Evolutionary conservation across 2,329 filamentous ascomycete species (phyloP).

Genomic region (Phyllosticta paracitricarpa): DNA sequence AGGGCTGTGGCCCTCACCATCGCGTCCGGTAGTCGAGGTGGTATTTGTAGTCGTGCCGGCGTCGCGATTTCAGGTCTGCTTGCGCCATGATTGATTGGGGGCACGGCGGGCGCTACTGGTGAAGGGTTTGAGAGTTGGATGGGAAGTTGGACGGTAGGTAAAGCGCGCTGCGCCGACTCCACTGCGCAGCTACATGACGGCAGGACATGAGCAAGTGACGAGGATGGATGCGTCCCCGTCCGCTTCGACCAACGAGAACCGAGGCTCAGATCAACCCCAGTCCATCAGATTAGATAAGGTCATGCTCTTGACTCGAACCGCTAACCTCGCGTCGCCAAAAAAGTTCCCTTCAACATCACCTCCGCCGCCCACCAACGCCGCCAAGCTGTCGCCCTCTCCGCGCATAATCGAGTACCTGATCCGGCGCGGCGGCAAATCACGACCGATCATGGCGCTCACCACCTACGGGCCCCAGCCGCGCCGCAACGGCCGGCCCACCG

Average conservation of each 20-base stretch:
- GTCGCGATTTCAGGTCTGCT: constrained; percentile 44
- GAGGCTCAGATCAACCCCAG: background rate
- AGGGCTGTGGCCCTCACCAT: constrained; percentile 49
- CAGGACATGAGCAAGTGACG: background rate
- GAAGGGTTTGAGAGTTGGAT: too few relatives aligned
- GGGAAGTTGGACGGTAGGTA: background rate
- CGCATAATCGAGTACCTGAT: constrained; percentile 43
- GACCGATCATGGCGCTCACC: constrained; percentile 34
- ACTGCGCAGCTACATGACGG: background rate
- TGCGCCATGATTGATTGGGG: background rate
- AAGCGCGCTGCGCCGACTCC: background rate
- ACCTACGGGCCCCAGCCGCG: constrained; percentile 20
- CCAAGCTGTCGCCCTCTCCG: constrained; percentile 40
- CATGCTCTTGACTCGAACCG: background rate
- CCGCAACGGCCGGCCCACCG: constrained; percentile 14
- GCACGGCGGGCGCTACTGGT: background rate
- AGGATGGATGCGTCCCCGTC: background rate
- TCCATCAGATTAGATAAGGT: constrained; percentile 8
- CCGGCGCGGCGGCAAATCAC: constrained; percentile 34
- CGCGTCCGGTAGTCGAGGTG: constrained; percentile 73
- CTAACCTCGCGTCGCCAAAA: background rate
- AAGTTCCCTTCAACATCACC: background rate
- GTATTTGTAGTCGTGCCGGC: constrained; percentile 65
- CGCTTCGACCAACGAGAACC: background rate
- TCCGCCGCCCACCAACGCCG: background rate